Evolutionary conservation across 257 asterid genomes (phyloP), one percentile per base, ranked within the genome.

Genomic region (Nyctanthes arbortristis): DNA sequence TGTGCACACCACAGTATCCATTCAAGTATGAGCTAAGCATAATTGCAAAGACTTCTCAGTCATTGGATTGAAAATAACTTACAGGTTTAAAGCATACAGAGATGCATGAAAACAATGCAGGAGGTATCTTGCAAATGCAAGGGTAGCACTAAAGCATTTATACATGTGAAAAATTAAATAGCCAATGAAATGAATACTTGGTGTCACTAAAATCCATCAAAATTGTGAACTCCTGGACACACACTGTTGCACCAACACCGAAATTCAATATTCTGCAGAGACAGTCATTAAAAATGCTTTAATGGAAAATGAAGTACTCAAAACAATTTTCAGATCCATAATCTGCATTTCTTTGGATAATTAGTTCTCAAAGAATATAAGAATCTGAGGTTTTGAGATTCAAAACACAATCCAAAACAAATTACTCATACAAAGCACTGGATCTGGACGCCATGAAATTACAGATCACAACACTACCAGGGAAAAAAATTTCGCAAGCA

Each of bases 1-100:
- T 58, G 65, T 29, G 49, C 43, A 65, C 20, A 14, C n/a, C 54
- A 43, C 24, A 28, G 34, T 18, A 29, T 39, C 36, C 34, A 56
- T 11, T 65, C 62, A 31, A 37, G 27, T 24, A 32, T 55, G 73
- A 36, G 52, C 58, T 61, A 77, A 71, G 32, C 40, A 14, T 43
- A 12, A 56, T 36, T 47, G 74, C 56, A 63, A n/a, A n/a, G n/a
- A n/a, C n/a, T n/a, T 66, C 35, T 67, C 20, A 14, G 54, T 60
- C 10, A 59, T 37, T 58, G 13, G 52, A 63, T n/a, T 22, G 18
- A 16, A 24, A 6, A n/a, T n/a, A n/a, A n/a, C 25, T n/a, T n/a
- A 59, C n/a, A n/a, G n/a, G n/a, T n/a, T n/a, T n/a, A n/a, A n/a
- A n/a, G n/a, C n/a, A n/a, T n/a, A n/a, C n/a, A n/a, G n/a, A n/a